Base-by-base conservation (phyloP, 1,139 yeast species). In the Entelexis sorbosivorans region DNA sequence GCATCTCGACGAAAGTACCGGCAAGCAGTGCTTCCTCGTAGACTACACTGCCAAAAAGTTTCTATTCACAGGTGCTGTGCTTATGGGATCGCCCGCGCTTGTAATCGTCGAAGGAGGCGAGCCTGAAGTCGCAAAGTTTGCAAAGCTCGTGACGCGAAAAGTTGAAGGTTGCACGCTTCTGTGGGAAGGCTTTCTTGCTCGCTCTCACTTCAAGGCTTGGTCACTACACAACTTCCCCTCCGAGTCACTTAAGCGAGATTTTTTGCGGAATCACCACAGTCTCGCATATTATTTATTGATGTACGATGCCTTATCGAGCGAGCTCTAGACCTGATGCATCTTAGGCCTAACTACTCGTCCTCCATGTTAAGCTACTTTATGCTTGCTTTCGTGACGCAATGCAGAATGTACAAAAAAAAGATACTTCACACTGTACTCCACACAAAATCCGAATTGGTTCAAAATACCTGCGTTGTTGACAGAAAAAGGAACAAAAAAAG, bases 1-100 rank as follows among this genome's bases (percentile, higher is more conserved):
- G 29, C 66, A 69, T 38, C n/a, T 51, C 20, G 35, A 22, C 11
- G 70, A 70, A 1, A 82, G 82, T 62, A 81, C 84, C 0, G 20
- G 47, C 3, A 79, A 80, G 56, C 86, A 85, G 57, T 52, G 49
- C 19, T 56, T 38, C 26, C 38, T 59, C 8, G 44, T 59, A 3
- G 57, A 57, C 47, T 47, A 47, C 31, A 51, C 53, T 0, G 57
- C 60, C 9, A 52, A 55, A 38, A 50, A 58, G 45, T 48, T 48
- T 22, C 19, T n/a, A 1, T 35, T 52, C 7, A 55, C 57, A 1
- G 61, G 61, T 8, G 56, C 33, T 2, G 43, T 50, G 1, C 38
- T 59, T 2, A 26, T 48, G 33, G 47, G 50, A 6, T 40, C 44
- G 14, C 53, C 47, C n/a, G 49, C 58, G 5, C 24, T 56, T 10